Evolutionary conservation across 192 early-diverging fungal genomes (phyloP), one percentile per base, ranked within the genome.

Genomic region (Irineochytrium annulatum): DNA sequence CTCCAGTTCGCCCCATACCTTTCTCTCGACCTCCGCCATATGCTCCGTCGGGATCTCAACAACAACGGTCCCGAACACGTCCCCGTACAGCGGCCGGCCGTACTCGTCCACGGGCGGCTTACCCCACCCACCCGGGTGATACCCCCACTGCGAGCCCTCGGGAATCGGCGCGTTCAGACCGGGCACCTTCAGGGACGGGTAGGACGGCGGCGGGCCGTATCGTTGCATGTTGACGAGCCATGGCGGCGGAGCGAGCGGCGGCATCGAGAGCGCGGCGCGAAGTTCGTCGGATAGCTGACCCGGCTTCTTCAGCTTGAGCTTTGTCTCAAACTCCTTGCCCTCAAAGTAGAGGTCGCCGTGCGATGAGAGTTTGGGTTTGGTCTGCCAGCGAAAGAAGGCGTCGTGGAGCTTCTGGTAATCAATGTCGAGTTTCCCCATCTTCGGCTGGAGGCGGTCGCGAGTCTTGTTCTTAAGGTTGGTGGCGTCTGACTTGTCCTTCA

Each of bases 221-320:
- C 95, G 81, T 77, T 99, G 96, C 96, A 99, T 99, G 63, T 93
- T 94, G 62, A 97, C 85, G 33, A 99, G 76, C 95, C 95, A 99
- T 20, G 96, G 96, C 34, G 93, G 92, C 22, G 96, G 92, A 1
- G 93, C 92, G 41, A 92, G 71, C 3, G 90, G 90, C 44, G 93
- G 93, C 65, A 97, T 94, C 43, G 84, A 89, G 14, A 99, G 80
- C 0, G 96, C 96, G 3, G 72, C 77, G 46, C 86, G 88, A 14
- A 99, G 72, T n/a, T 90, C 88, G 41, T 92, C 90, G 14, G 87
- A 89, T 14, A 99, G 67, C 20, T 80, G 69, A 4, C 96, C 95
- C 0, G 96, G 96, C 30, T 93, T 90, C 65, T 89, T 89, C 52
- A 87, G 75, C 61, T 91, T 91, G 28, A 92, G 74, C 34, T 87